These are phyloP conservation scores for Sphagnum fallax DNA, from an alignment of 228 moss, liverwort and hornwort genomes.

Conservation along the genomic window DNA sequence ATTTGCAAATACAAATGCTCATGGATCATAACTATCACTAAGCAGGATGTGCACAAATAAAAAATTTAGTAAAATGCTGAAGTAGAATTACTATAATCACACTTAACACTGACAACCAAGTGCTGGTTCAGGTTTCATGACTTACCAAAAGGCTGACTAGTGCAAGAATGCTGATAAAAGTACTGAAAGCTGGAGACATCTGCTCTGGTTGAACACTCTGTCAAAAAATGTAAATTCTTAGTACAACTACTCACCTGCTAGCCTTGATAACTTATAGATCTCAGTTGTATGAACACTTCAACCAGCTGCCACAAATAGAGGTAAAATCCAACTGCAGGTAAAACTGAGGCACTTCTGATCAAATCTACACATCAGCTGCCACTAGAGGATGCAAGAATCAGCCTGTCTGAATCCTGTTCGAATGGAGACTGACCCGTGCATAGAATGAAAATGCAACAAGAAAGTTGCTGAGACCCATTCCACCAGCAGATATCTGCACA, in stretches of 20 bases:
- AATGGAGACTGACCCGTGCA: conserved; percentile 36
- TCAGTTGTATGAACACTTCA: not conserved
- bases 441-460: conserved; percentile 79
- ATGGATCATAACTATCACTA: no score
- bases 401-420: not conserved
- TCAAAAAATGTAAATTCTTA: no score
- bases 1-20: not conserved
- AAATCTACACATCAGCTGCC: not conserved
- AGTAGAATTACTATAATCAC: not conserved
- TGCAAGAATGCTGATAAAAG: conserved; percentile 61
- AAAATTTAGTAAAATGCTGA: not conserved
- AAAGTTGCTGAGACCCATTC: conserved; percentile 72
- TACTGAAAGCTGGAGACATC: conserved; percentile 36
- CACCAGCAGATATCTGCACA: conserved; percentile 63
- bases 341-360: not conserved
- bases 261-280: not conserved
- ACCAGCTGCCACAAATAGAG: not conserved
- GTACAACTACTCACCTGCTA: not conserved
- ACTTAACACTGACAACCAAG: not conserved
- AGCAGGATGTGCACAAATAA: not conserved
- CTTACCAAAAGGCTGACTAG: conserved; percentile 67
- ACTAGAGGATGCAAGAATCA: not conserved
- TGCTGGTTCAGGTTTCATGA: not conserved
- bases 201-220: conserved; percentile 11
- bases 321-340: not conserved